phyloP scores from a whole-genome alignment of 345 rosid genomes.

The Cochlearia excelsa region DNA sequence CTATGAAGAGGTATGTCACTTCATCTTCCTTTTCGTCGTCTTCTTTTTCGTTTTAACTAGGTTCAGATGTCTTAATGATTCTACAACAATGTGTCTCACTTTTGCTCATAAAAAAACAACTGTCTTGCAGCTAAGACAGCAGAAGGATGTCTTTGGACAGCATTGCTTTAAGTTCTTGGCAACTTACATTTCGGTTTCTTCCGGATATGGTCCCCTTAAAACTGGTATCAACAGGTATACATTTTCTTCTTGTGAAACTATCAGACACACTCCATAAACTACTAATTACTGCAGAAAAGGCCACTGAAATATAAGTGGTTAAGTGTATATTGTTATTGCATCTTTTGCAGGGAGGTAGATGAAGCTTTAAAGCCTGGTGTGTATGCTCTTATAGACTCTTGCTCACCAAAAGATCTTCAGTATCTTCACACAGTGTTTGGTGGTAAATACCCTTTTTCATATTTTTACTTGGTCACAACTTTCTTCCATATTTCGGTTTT shows the following conservation, averaged over 20 bases:
- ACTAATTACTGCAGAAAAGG: neutral
- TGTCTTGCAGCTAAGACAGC: constrained; percentile 73
- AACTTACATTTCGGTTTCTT: constrained; percentile 68
- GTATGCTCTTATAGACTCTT: constrained; percentile 80
- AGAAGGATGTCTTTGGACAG: constrained; percentile 60
- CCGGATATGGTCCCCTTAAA: constrained; percentile 69
- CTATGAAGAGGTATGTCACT: constrained; percentile 76
- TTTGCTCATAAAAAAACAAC: constrained; percentile 1
- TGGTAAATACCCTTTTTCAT: constrained; percentile 43
- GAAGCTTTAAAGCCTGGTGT: constrained; percentile 89
- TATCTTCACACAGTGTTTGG: constrained; percentile 84
- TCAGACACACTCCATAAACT: neutral
- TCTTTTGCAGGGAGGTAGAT: constrained; percentile 68
- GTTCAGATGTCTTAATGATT: constrained; percentile 2
- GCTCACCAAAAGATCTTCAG: constrained; percentile 74
- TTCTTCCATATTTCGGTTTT: neutral
- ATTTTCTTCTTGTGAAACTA: neutral
- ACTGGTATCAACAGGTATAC: constrained; percentile 72
- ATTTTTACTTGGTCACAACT: neutral
- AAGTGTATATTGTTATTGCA: constrained; percentile 13
- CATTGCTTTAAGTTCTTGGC: constrained; percentile 80
- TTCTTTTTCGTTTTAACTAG: neutral
- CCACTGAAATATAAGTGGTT: neutral
- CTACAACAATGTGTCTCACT: constrained; percentile 1
- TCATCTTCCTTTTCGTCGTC: constrained; percentile 1